These are phyloP conservation scores for Coniferiporia sulphurascens DNA, from an alignment of 1,284 basidiomycete genomes.

Conservation along the genomic window DNA sequence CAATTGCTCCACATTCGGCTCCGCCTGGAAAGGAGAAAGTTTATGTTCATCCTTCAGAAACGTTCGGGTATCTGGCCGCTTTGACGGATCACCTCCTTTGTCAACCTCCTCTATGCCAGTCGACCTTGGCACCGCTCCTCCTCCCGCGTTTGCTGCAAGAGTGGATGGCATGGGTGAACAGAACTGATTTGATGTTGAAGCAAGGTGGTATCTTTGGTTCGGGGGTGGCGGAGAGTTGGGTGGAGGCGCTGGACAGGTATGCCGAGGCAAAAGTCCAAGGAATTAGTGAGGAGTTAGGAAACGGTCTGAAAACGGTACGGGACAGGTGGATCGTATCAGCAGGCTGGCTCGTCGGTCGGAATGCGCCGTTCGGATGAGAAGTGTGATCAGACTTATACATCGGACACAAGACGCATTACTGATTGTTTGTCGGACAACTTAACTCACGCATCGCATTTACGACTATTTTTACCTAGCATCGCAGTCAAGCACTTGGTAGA, in stretches of 20 bases:
- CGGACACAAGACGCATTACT: background rate
- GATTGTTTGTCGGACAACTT: background rate
- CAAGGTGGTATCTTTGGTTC: slow-evolving; percentile 72
- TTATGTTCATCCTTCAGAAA: slow-evolving; percentile 64
- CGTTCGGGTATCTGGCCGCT: slow-evolving; percentile 62
- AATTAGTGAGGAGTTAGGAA: slow-evolving; percentile 30
- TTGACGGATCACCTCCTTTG: slow-evolving; percentile 62
- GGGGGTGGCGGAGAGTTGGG: slow-evolving; percentile 64
- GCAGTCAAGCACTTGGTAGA: background rate
- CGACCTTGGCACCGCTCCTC: slow-evolving; percentile 50
- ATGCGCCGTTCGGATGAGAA: slow-evolving; percentile 18
- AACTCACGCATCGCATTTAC: background rate
- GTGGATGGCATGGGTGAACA: slow-evolving; percentile 73
- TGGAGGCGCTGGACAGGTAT: slow-evolving; percentile 59
- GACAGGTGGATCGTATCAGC: slow-evolving; percentile 68
- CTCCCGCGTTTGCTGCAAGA: slow-evolving; percentile 60
- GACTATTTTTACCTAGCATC: background rate
- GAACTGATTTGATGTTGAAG: slow-evolving; percentile 39
- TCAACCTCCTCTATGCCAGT: slow-evolving; percentile 61
- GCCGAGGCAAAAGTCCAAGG: slow-evolving; percentile 48
- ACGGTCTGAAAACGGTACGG: slow-evolving; percentile 49
- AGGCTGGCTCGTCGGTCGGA: slow-evolving; percentile 71
- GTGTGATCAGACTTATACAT: background rate
- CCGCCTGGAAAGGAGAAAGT: slow-evolving; percentile 51
- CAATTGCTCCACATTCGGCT: slow-evolving; percentile 36